A percentile compares a stretch with the other conserved stretches of the same genome.
Evolutionary conservation across 768 basidiomycete species (phyloP).

Genomic region (Cystoderma amianthinum): DNA sequence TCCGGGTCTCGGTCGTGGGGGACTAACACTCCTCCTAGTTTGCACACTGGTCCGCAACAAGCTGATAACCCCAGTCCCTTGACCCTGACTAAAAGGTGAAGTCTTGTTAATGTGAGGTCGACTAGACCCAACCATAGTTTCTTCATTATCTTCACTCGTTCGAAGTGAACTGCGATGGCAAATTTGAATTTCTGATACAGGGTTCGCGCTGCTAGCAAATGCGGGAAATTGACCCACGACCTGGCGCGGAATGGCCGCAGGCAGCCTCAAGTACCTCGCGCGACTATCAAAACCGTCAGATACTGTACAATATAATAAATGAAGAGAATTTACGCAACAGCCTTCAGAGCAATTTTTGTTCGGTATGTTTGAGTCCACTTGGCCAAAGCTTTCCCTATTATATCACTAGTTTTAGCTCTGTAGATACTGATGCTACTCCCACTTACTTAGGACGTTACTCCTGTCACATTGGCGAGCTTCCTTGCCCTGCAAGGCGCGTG

Average conservation of each 20-base stretch:
- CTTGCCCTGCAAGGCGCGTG: slow-evolving; percentile 58
- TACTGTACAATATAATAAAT: slow-evolving; percentile 1
- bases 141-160: too few species aligned
- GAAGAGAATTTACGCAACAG: slow-evolving; percentile 64
- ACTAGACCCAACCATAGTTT: slow-evolving; percentile 16
- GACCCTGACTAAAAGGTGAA: background rate
- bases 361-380: slow-evolving; percentile 67
- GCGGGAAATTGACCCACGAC: too few species aligned
- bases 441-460: slow-evolving; percentile 50
- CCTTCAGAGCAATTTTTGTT: slow-evolving; percentile 69
- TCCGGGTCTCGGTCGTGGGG: slow-evolving; percentile 7
- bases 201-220: too few species aligned
- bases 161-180: too few species aligned
- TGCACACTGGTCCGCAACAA: slow-evolving; percentile 21
- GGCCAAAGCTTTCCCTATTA: slow-evolving; percentile 47
- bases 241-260: slow-evolving; percentile 42
- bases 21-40: slow-evolving; percentile 27
- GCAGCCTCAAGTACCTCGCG: slow-evolving; percentile 74
- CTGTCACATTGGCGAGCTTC: slow-evolving; percentile 59
- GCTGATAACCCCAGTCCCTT: slow-evolving; percentile 6
- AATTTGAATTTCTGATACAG: too few species aligned
- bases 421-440: slow-evolving; percentile 1
- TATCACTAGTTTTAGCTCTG: slow-evolving; percentile 7
- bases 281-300: slow-evolving; percentile 40
- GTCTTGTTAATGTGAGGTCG: slow-evolving; percentile 6